These are phyloP conservation scores for Lodderomyces jiufengensis DNA, from an alignment of 1,139 yeast genomes.

Conservation along the genomic window DNA sequence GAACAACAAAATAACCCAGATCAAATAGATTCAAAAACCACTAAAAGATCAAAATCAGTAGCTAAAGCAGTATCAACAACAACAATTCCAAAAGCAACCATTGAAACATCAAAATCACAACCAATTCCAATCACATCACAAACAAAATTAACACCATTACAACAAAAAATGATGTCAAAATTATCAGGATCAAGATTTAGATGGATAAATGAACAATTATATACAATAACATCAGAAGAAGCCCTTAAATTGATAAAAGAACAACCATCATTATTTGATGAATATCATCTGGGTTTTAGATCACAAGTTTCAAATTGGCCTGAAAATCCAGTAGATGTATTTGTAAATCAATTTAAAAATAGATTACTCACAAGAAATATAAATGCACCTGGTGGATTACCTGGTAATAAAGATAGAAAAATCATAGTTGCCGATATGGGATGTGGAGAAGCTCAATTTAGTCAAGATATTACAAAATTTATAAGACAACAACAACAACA, in stretches of 20 bases:
- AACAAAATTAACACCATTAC: constrained; percentile 76
- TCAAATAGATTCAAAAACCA: constrained; percentile 5
- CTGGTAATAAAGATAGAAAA: constrained; percentile 52
- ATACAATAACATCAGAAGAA: constrained; percentile 74
- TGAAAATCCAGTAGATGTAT: constrained; percentile 90
- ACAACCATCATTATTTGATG: constrained; percentile 88
- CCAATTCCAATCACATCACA: constrained; percentile 19
- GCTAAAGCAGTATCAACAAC: constrained; percentile 1
- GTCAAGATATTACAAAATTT: constrained; percentile 58
- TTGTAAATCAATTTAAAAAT: constrained; percentile 65
- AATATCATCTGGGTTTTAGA: constrained; percentile 92
- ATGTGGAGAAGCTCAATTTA: constrained; percentile 92
- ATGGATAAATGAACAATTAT: constrained; percentile 95
- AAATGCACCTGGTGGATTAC: constrained; percentile 94
- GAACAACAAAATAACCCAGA: constrained; percentile 3
- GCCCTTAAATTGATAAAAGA: constrained; percentile 71
- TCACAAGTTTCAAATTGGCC: constrained; percentile 98
- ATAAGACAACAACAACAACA: constrained; percentile 36
- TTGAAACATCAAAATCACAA: constrained; percentile 3
- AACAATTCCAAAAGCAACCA: constrained; percentile 1
- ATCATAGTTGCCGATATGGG: constrained; percentile 97
- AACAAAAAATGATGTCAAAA: constrained; percentile 93
- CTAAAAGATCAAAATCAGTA: constrained; percentile 2
- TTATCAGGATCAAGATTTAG: constrained; percentile 92
- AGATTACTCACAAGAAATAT: constrained; percentile 61